These are phyloP conservation scores for Andrographis paniculata DNA, from an alignment of 305 asterid genomes.

Conservation along the genomic window DNA sequence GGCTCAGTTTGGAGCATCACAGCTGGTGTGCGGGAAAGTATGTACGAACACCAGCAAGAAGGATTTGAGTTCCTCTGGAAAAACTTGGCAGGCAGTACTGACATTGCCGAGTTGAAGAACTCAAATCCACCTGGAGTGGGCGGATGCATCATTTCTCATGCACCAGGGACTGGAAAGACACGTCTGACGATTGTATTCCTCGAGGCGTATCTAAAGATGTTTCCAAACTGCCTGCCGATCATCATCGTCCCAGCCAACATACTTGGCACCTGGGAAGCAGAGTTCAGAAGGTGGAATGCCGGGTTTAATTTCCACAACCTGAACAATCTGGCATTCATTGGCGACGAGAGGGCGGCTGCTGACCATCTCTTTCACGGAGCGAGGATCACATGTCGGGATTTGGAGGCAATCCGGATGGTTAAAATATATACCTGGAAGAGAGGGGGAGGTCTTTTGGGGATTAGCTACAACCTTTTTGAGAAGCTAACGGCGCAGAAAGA, in stretches of 20 bases:
- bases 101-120: constrained; percentile 31
- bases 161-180: constrained; percentile 73
- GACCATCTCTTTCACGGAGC: constrained; percentile 1
- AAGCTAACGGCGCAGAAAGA: constrained; percentile 28
- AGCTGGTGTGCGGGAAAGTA: constrained; percentile 28
- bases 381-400: too few species aligned
- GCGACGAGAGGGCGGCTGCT: constrained; percentile 22
- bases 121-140: constrained; percentile 24
- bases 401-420: constrained; percentile 25
- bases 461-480: constrained; percentile 44
- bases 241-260: constrained; percentile 53
- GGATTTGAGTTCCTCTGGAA: constrained; percentile 73
- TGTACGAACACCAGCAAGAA: constrained; percentile 67
- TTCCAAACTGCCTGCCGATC: constrained; percentile 41
- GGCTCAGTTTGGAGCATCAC: constrained; percentile 60
- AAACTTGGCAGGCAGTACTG: constrained; percentile 50
- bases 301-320: constrained; percentile 52
- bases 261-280: constrained; percentile 70
- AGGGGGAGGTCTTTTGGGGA: constrained; percentile 35
- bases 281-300: constrained; percentile 56
- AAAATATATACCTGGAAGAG: constrained; percentile 39
- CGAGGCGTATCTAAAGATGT: constrained; percentile 35
- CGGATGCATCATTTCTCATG: constrained; percentile 79
- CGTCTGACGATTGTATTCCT: constrained; percentile 48
- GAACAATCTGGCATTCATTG: constrained; percentile 25